Evolutionary conservation across 202 grass and related monocot genomes (phyloP).

Genomic region (Zizania palustris): DNA sequence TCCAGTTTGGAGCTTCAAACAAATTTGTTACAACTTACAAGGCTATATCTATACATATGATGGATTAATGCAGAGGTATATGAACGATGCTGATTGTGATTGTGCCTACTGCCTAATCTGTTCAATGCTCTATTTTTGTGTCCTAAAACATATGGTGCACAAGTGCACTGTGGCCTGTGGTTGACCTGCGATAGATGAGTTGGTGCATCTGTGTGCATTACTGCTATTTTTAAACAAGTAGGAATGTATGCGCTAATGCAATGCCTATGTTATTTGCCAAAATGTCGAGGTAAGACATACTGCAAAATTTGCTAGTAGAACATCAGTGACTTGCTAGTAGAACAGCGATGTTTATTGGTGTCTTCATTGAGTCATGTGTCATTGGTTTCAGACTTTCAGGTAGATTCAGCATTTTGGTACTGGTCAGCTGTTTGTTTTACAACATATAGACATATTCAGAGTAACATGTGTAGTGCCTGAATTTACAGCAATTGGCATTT

Average conservation of each 20-base stretch:
- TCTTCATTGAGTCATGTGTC: not conserved
- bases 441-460: not conserved
- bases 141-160: not conserved
- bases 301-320: not conserved
- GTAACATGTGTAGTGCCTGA: not conserved
- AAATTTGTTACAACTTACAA: not conserved
- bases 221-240: not conserved
- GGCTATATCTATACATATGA: slow-evolving; percentile 13
- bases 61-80: slow-evolving; percentile 7
- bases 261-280: too few species aligned
- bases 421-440: not conserved
- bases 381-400: slow-evolving; percentile 1
- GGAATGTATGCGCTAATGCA: too few species aligned
- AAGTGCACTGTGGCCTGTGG: not conserved
- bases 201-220: not conserved
- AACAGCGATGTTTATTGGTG: not conserved
- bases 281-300: not conserved
- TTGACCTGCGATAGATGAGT: not conserved
- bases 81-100: not conserved
- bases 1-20: slow-evolving; percentile 10
- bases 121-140: not conserved
- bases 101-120: not conserved
- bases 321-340: not conserved
- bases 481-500: not conserved
- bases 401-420: not conserved